These are phyloP conservation scores for Saraca asoca DNA, from an alignment of 331 rosid species.

Conservation along the genomic window DNA sequence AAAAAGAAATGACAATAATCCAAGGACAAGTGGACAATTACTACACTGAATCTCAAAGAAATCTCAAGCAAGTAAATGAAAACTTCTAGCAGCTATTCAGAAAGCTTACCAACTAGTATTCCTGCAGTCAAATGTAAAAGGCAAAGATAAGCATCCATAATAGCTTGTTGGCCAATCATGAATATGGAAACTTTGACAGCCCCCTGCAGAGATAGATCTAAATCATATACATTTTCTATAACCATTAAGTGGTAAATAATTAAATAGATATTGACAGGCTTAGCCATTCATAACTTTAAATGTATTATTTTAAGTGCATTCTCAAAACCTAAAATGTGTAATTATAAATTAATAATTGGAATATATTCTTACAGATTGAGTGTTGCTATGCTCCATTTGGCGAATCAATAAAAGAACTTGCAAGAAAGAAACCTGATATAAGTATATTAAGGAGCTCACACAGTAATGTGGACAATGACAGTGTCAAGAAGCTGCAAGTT, in stretches of 20 bases:
- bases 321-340: too few relatives aligned
- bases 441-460: conserved; percentile 50
- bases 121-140: conserved; percentile 94
- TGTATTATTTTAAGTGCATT: not conserved
- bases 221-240: conserved; percentile 30
- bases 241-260: not conserved
- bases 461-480: conserved; percentile 29
- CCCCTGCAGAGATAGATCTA: conserved; percentile 61
- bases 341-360: too few relatives aligned
- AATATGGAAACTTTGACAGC: conserved; percentile 91
- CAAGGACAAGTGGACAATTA: too few relatives aligned
- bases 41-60: conserved; percentile 2
- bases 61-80: conserved; percentile 19
- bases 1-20: conserved; percentile 31
- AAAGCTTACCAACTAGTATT: conserved; percentile 77
- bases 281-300: conserved; percentile 15
- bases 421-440: conserved; percentile 73
- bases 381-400: conserved; percentile 97
- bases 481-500: conserved; percentile 10
- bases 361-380: conserved; percentile 81
- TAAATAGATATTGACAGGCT: conserved; percentile 6
- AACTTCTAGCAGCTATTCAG: not conserved
- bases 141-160: conserved; percentile 93
- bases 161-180: conserved; percentile 91
- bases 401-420: conserved; percentile 91